Conservation (phyloP, 169 alveolate species). For the Plasmodium inui region DNA sequence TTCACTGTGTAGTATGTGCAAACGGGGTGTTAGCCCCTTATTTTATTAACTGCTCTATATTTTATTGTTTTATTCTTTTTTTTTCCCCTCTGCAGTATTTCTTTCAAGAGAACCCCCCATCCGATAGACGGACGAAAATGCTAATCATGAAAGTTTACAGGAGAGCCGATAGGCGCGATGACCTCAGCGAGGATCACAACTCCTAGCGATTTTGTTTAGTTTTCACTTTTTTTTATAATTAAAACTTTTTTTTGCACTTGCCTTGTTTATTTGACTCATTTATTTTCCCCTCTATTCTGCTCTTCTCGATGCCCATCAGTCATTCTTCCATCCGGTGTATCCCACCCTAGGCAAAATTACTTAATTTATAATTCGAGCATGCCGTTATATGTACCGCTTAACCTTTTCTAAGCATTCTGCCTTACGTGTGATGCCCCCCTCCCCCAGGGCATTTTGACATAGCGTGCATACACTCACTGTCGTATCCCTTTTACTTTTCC, state of each 20-base stretch:
- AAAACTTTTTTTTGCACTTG: background rate
- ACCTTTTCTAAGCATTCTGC: background rate
- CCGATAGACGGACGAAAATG: constrained; percentile 27
- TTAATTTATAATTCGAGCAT: constrained; percentile 11
- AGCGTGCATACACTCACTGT: background rate
- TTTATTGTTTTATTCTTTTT: background rate
- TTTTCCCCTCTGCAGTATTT: constrained; percentile 21
- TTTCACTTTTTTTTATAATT: background rate
- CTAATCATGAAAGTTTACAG: constrained; percentile 41
- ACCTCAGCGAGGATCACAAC: constrained; percentile 17
- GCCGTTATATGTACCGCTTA: background rate
- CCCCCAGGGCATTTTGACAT: background rate
- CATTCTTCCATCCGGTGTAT: background rate
- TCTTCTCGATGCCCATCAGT: background rate
- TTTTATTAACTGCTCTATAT: background rate
- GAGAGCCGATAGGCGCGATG: constrained; percentile 20
- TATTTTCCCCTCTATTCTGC: background rate
- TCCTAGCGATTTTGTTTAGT: constrained; percentile 15
- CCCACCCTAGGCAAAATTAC: background rate
- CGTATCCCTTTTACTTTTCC: background rate
- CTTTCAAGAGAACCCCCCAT: constrained; percentile 19
- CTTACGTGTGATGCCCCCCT: background rate
- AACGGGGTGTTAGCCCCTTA: background rate
- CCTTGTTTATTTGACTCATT: background rate
- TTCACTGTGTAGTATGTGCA: background rate